Evolutionary conservation across 2,329 filamentous ascomycete genomes (phyloP).

Genomic region (Colletotrichum sojae): DNA sequence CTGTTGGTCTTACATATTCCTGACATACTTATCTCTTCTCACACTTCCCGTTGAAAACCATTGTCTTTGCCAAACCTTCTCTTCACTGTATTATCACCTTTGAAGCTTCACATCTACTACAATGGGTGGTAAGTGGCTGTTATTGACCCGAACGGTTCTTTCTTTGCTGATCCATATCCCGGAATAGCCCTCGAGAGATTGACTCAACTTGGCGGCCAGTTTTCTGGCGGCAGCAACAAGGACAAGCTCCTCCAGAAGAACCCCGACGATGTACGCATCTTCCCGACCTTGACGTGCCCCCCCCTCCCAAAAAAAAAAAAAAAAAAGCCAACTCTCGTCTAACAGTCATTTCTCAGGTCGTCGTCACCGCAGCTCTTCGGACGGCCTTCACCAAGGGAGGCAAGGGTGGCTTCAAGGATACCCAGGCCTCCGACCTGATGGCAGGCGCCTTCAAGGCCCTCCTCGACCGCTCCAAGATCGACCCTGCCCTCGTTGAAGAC

Average conservation of each 20-base stretch:
- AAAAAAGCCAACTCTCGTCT: conserved; percentile 38
- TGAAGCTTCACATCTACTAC: conserved; percentile 42
- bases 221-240: conserved; percentile 64
- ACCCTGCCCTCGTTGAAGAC: conserved; percentile 90
- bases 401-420: conserved; percentile 97
- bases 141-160: conserved; percentile 18
- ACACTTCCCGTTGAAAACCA: background rate
- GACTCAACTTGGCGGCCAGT: conserved; percentile 73
- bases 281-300: conserved; percentile 9
- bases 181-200: conserved; percentile 68
- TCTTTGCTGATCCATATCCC: conserved; percentile 1
- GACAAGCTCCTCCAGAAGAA: conserved; percentile 75
- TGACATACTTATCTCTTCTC: conserved; percentile 26
- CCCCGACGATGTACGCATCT: conserved; percentile 71
- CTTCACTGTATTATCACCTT: background rate
- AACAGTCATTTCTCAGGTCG: conserved; percentile 68
- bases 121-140: conserved; percentile 54
- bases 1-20: background rate
- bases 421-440: conserved; percentile 86
- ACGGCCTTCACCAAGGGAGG: conserved; percentile 94
- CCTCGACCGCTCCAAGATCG: conserved; percentile 88
- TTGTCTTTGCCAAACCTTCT: background rate
- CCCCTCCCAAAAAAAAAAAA: no score
- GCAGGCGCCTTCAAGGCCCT: conserved; percentile 86
- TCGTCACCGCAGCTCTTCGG: conserved; percentile 92